Evolutionary conservation across 495 filamentous ascomycete genomes (phyloP).

Genomic region (Collariella sp.): DNA sequence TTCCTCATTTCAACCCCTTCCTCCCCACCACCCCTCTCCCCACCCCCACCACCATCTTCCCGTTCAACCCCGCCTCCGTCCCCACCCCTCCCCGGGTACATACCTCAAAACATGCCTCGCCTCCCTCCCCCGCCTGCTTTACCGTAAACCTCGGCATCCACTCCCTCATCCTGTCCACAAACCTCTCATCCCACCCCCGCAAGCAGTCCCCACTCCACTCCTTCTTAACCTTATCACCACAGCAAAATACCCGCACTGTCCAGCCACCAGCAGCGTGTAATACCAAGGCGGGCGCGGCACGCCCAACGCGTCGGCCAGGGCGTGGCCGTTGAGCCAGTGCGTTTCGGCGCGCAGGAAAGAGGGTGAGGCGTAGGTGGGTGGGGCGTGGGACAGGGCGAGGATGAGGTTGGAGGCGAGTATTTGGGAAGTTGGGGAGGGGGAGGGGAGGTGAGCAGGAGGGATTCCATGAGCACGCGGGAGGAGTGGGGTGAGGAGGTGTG

Average conservation of each 20-base stretch:
- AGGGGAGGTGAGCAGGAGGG: slow-evolving; percentile 49
- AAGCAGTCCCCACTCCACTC: too few species aligned
- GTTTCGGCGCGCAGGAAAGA: slow-evolving; percentile 58
- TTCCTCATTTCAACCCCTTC: slow-evolving; percentile 58
- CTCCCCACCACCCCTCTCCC: slow-evolving; percentile 2
- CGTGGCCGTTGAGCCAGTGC: slow-evolving; percentile 60
- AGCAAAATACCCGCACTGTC: slow-evolving; percentile 61
- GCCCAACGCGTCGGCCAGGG: slow-evolving; percentile 51
- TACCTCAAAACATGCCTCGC: too few species aligned
- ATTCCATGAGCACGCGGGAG: slow-evolving; percentile 51
- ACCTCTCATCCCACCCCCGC: slow-evolving; percentile 47
- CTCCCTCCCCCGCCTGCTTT: neutral
- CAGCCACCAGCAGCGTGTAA: slow-evolving; percentile 52
- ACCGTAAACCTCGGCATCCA: slow-evolving; percentile 1
- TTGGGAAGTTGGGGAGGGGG: slow-evolving; percentile 51
- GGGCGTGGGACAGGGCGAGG: slow-evolving; percentile 49
- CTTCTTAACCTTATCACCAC: slow-evolving; percentile 46
- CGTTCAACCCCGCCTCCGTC: slow-evolving; percentile 15
- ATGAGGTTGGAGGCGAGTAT: slow-evolving; percentile 70
- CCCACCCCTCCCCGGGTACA: neutral
- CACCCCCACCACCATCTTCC: neutral
- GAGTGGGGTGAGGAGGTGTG: slow-evolving; percentile 41
- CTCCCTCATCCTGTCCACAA: slow-evolving; percentile 35
- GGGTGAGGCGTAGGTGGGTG: slow-evolving; percentile 53
- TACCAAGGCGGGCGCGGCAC: slow-evolving; percentile 49